Percentiles rank a stretch among this genome's conserved stretches.
phyloP scores from a whole-genome alignment of 768 basidiomycete species.

The Amylocystis lapponica region DNA sequence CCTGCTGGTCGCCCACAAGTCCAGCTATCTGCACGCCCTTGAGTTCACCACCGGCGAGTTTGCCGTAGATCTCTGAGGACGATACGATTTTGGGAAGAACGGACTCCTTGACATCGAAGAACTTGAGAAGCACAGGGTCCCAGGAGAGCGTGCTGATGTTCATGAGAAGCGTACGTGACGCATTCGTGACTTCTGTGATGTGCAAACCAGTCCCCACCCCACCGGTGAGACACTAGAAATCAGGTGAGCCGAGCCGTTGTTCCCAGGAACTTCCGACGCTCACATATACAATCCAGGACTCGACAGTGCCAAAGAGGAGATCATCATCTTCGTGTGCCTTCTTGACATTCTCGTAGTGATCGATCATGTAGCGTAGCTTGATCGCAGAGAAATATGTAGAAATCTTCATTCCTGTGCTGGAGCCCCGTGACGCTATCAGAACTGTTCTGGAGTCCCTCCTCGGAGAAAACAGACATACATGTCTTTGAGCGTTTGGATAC shows the following conservation, averaged over 20 bases:
- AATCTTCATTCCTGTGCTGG: conserved; percentile 89
- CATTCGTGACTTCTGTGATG: conserved; percentile 91
- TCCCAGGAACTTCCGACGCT: conserved; percentile 14
- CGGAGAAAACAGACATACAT: conserved; percentile 43
- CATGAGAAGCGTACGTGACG: conserved; percentile 91
- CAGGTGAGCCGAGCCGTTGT: neutral
- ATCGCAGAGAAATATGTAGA: conserved; percentile 98
- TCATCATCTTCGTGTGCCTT: conserved; percentile 77
- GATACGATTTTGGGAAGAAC: conserved; percentile 86
- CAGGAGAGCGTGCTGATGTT: conserved; percentile 78
- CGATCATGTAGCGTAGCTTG: conserved; percentile 96
- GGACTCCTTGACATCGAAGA: conserved; percentile 76
- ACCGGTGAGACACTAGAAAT: conserved; percentile 71
- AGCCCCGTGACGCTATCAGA: conserved; percentile 52
- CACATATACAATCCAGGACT: conserved; percentile 94
- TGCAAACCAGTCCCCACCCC: conserved; percentile 67
- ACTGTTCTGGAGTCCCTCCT: neutral
- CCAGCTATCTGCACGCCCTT: conserved; percentile 83
- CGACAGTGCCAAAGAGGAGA: conserved; percentile 90
- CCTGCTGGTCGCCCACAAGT: conserved; percentile 97
- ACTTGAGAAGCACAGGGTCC: conserved; percentile 77
- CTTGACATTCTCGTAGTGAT: conserved; percentile 70
- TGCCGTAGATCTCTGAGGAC: conserved; percentile 89
- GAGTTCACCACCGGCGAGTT: conserved; percentile 59
- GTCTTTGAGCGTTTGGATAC: conserved; percentile 54